A percentile compares a stretch with the other conserved stretches of the same genome.
Evolutionary conservation across 345 rosid genomes (phyloP).

Genomic region (Ceriops zippeliana): DNA sequence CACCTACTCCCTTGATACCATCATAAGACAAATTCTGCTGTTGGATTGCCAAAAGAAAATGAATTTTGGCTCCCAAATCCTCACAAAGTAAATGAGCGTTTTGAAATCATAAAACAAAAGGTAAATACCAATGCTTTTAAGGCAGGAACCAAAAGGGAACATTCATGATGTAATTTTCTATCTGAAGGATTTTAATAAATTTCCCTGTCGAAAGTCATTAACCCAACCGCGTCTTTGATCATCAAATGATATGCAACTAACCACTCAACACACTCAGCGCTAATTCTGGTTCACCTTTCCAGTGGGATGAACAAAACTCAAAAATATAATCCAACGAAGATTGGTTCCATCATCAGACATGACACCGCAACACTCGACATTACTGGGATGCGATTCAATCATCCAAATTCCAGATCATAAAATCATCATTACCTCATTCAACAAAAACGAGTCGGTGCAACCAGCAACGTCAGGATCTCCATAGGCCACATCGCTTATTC

Average conservation of each 20-base stretch:
- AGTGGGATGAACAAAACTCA: no score
- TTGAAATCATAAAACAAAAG: background rate
- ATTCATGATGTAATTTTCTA: background rate
- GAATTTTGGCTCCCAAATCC: background rate
- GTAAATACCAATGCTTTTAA: background rate
- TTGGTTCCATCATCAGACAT: no score
- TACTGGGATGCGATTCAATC: background rate
- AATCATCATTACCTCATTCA: conserved; percentile 49
- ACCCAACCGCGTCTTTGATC: no score
- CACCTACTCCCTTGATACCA: conserved; percentile 9
- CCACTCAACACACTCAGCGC: no score
- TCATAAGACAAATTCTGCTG: conserved; percentile 31
- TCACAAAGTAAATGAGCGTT: background rate
- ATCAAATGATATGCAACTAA: no score
- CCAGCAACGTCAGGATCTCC: conserved; percentile 34
- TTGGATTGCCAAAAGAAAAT: background rate
- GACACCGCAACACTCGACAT: background rate
- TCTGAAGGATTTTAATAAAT: background rate
- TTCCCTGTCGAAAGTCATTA: no score
- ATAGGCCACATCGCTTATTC: conserved; percentile 13
- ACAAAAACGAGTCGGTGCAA: conserved; percentile 55
- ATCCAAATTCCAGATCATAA: background rate
- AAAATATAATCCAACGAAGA: no score
- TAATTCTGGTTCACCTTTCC: no score
- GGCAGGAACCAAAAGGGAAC: no score